Conservation (phyloP, 345 rosid genomes). For the Eucalyptus regnans region DNA sequence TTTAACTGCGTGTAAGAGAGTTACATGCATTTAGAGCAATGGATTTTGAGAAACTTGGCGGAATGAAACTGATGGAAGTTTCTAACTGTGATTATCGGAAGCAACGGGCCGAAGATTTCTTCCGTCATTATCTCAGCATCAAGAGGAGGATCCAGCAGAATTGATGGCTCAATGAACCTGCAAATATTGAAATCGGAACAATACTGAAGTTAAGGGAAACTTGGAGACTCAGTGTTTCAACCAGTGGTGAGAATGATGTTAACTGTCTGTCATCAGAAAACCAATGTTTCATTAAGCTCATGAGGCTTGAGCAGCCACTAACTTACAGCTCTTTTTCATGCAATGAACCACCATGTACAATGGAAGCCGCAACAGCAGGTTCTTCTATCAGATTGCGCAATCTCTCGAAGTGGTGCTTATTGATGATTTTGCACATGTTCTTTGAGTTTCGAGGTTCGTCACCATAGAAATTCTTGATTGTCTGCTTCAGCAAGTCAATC, state of each 20-base stretch:
- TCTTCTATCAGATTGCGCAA: slow-evolving; percentile 37
- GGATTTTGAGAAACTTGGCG: background rate
- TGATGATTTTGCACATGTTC: slow-evolving; percentile 38
- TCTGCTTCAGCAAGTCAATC: slow-evolving; percentile 46
- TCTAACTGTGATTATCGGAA: slow-evolving; percentile 53
- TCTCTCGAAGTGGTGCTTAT: slow-evolving; percentile 43
- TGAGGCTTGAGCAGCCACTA: background rate
- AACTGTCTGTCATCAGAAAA: background rate
- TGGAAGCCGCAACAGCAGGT: slow-evolving; percentile 45
- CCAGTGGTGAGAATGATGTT: background rate
- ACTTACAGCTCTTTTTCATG: slow-evolving; percentile 56
- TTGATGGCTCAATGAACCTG: slow-evolving; percentile 60
- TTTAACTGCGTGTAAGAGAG: slow-evolving; percentile 18
- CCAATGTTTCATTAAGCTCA: background rate
- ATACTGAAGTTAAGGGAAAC: background rate
- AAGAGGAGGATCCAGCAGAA: slow-evolving; percentile 53
- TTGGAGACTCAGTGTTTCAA: background rate
- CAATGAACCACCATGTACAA: slow-evolving; percentile 57
- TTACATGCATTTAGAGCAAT: background rate
- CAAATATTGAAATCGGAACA: background rate
- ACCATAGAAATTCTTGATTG: slow-evolving; percentile 43
- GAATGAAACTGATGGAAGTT: background rate
- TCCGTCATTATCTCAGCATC: slow-evolving; percentile 50
- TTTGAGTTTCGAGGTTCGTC: slow-evolving; percentile 39
- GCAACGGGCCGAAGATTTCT: slow-evolving; percentile 63